Evolutionary conservation across 345 rosid species (phyloP), one percentile per base, ranked within the genome.

Genomic region (Cardamine occulta): DNA sequence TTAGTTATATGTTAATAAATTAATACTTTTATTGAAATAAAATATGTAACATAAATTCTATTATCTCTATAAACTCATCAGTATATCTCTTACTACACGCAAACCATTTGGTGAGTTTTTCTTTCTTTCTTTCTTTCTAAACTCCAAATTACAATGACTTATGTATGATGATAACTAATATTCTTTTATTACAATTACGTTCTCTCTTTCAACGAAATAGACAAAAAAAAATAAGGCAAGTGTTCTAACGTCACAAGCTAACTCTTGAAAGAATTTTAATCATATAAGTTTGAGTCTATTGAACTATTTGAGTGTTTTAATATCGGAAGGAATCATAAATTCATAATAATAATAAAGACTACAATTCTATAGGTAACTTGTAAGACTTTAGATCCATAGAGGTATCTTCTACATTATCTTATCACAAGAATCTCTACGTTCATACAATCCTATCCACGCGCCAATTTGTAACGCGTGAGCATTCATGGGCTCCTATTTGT

Each of bases 401-500:
- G 24, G 61, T 37, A 68, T 65, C 28, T 47, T 48, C 4, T 13
- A 1, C 17, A 39, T 48, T 4, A 65, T 32, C 66, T 15, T 26
- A 31, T 23, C 51, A 62, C 15, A 62, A 74, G 73, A 66, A 57
- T 57, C 77, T 42, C 18, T 34, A 15, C 3, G 31, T 24, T 7
- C 42, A 39, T 64, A 32, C 26, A 74, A 56, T 47, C 13, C 17
- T 74, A 57, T 35, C 78, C 24, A 48, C 60, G 66, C 77, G 69
- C 62, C 40, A 0, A 0, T 40, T 21, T 60, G n/a, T 34, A 31
- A 23, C 11, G 21, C 56, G 19, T 73, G 26, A 15, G 12, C n/a
- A 1, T 44, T 19, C 53, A 49, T 53, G 67, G 34, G 62, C 68
- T 75, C 56, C 69, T 28, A 60, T 18, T 60, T 68, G 68, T 68